A percentile compares a stretch with the other conserved stretches of the same genome.
Conservation (phyloP, 495 filamentous ascomycete genomes). For the Saxophila tyrrhenica region DNA sequence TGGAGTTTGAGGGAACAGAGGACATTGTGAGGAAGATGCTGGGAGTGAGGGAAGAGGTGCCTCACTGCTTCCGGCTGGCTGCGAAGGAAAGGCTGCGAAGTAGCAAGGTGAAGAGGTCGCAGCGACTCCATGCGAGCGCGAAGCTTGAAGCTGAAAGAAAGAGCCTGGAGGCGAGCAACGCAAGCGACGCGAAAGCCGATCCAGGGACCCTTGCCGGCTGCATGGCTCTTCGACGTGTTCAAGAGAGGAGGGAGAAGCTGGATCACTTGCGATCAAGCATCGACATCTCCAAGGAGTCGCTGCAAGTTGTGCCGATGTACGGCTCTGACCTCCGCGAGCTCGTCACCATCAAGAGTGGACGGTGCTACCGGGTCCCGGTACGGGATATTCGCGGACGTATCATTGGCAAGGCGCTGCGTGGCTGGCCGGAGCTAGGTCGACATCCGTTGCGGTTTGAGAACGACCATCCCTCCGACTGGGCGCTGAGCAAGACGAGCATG, state of each 20-base stretch:
- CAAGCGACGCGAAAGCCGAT: background rate
- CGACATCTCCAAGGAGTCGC: background rate
- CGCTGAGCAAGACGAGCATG: background rate
- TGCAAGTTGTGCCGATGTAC: conserved; percentile 6
- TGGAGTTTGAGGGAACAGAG: conserved; percentile 69
- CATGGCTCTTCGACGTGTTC: conserved; percentile 1
- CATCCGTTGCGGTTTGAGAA: conserved; percentile 4
- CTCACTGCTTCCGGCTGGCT: background rate
- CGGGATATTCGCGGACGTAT: background rate
- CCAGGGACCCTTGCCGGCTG: conserved; percentile 1
- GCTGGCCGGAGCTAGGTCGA: conserved; percentile 9
- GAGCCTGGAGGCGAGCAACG: background rate
- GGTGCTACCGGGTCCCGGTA: background rate
- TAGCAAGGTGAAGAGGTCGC: background rate
- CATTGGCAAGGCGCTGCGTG: background rate
- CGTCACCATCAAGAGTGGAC: conserved; percentile 2
- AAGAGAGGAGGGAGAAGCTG: conserved; percentile 2
- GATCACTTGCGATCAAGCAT: conserved; percentile 14
- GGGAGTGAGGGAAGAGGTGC: background rate
- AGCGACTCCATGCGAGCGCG: conserved; percentile 2
- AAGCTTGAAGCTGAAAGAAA: conserved; percentile 1
- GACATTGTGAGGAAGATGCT: conserved; percentile 9
- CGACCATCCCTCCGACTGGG: conserved; percentile 12
- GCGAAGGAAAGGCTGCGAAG: conserved; percentile 1
- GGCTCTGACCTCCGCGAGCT: conserved; percentile 16